Evolutionary conservation across 768 basidiomycete species (phyloP), one percentile per base, ranked within the genome.

Genomic region (Megacollybia marginata): DNA sequence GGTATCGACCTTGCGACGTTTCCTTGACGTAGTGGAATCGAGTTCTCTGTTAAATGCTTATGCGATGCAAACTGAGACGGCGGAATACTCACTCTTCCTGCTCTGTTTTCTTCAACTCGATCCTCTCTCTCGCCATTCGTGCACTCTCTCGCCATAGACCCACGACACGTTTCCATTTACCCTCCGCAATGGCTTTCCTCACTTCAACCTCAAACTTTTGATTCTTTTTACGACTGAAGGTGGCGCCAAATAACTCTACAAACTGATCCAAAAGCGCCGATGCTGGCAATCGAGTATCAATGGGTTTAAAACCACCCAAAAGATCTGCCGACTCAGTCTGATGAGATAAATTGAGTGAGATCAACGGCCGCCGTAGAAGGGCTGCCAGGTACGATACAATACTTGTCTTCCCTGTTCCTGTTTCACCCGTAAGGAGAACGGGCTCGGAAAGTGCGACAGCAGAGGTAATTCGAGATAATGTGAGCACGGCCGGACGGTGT

Each of bases 401-500:
- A 47, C 93, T 94, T 0, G 96, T 99, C 67, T 99, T 99, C 12
- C 96, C 96, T 1, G 96, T 99, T n/a, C 96, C 96, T 2, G 96
- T 99, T 70, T 99, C 96, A 43, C 96, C 96, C 0, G 93, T 92
- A 20, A 99, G 76, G 8, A 99, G 76, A 5, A 94, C 72, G 5
- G 96, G 92, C 60, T 99, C 96, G 12, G 67, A 67, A 43, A 86
- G 70, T 0, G 83, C 73, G 43, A 92, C 72, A 0, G 86, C 79
- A 18, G 80, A 82, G 2, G 82, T 80, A 34, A 98, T 84, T 13
- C 90, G 80, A 18, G 90, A 87, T 33, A 97, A 75, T 2, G 98
- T 72, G 31, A 78, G 66, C 1, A 87, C 66, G 0, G 92, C 92
- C 1, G 92, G 93, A 48, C 81, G 80, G 58, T 97, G 95, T 67